Evolutionary conservation across 2,329 filamentous ascomycete genomes (phyloP).

Genomic region (Microcyclospora tardicrescens): DNA sequence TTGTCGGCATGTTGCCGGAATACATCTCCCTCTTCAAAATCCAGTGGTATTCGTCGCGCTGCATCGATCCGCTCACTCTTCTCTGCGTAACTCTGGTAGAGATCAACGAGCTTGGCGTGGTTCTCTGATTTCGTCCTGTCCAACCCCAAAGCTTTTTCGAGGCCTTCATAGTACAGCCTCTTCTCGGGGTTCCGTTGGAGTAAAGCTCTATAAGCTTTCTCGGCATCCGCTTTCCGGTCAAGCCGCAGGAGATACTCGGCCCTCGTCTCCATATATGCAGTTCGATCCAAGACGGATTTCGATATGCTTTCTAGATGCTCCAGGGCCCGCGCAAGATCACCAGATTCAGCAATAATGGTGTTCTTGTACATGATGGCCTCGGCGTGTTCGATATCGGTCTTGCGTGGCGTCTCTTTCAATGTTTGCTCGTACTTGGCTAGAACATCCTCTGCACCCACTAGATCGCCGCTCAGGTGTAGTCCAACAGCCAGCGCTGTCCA

Average conservation of each 20-base stretch:
- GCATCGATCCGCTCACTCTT: slow-evolving; percentile 78
- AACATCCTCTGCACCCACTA: slow-evolving; percentile 77
- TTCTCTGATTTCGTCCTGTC: slow-evolving; percentile 47
- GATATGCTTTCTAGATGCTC: slow-evolving; percentile 70
- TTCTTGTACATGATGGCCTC: slow-evolving; percentile 95
- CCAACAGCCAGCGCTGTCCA: slow-evolving; percentile 97
- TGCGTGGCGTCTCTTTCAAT: slow-evolving; percentile 64
- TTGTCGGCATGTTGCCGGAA: slow-evolving; percentile 65
- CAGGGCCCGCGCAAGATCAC: slow-evolving; percentile 68
- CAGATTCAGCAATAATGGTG: slow-evolving; percentile 77
- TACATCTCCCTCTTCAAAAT: slow-evolving; percentile 72
- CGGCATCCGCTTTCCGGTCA: slow-evolving; percentile 65
- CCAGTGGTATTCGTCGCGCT: slow-evolving; percentile 70
- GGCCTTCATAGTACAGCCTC: slow-evolving; percentile 68
- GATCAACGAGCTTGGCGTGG: slow-evolving; percentile 55
- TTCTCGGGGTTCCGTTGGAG: slow-evolving; percentile 82
- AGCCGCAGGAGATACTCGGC: slow-evolving; percentile 75
- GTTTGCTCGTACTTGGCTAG: slow-evolving; percentile 89
- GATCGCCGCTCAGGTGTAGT: slow-evolving; percentile 77
- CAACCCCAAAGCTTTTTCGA: slow-evolving; percentile 58
- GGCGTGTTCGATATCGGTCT: slow-evolving; percentile 78
- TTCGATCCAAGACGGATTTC: slow-evolving; percentile 68
- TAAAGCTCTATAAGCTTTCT: slow-evolving; percentile 65
- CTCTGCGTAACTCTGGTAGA: slow-evolving; percentile 72
- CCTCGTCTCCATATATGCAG: slow-evolving; percentile 72